Base-by-base conservation (phyloP, 2,329 filamentous ascomycete species). In the Pseudogymnoascus pannorum region DNA sequence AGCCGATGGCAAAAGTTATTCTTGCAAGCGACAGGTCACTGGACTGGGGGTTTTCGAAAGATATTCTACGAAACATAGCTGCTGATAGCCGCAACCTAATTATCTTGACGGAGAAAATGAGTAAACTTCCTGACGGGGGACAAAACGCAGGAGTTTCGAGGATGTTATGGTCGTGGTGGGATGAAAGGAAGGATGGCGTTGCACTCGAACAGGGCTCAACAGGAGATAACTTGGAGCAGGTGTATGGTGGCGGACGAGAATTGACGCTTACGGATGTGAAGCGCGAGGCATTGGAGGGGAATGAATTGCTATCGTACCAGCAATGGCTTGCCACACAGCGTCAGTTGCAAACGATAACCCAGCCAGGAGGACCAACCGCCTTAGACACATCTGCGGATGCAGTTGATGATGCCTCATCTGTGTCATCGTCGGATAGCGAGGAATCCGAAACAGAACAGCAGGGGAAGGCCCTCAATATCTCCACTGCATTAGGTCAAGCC, bases 41-140 rank as follows among this genome's bases (percentile, higher is more conserved):
- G 18, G 91, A 96, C 68, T 99, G 94, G 94, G 94, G 94, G 0
- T 96, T 96, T 70, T 95, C 94, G 0, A 91, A 88, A 69, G 87
- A 93, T 60, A 80, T 92, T 0, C 76, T 99, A 57, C 85, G 83
- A 65, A 81, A 81, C 8, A 80, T 99, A 61, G 91, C 91, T 0
- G 81, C 83, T 62, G 89, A 95, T 66, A 78, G 87, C 1, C 85
- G 86, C 42, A 99, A 97, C 72, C 77, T 97, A 51, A 83, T 99
- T 35, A 85, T 99, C 60, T 75, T 99, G 44, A 97, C 93, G 0
- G 92, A 97, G 68, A 84, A 86, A 65, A 80, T 85, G 1, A 78
- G 77, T 0, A 72, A 77, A 3, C 73, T 76, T 5, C 69, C 70
- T 63, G 61, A 64, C 69, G 63, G 58, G 60, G 61, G 60, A 66